Percentiles rank a stretch among this genome's conserved stretches.
Conservation (phyloP, 164 flowering plant genomes). For the Macadamia tetraphylla region DNA sequence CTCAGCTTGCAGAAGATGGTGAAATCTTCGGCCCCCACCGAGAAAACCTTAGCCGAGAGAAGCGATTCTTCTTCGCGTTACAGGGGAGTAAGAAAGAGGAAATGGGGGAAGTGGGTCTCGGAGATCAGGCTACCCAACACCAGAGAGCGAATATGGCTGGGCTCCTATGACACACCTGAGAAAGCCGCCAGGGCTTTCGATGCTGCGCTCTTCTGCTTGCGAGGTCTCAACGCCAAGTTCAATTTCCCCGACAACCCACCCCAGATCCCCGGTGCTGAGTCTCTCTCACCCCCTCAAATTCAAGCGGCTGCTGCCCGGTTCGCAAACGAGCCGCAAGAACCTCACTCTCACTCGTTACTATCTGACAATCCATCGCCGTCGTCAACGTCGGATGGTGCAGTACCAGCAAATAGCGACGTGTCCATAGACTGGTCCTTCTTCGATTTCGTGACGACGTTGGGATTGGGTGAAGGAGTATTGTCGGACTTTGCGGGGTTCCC, state of each 20-base stretch:
- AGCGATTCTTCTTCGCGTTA: slow-evolving; percentile 11
- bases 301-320: slow-evolving; percentile 42
- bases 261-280: slow-evolving; percentile 30
- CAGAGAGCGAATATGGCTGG: slow-evolving; percentile 63
- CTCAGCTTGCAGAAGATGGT: background rate
- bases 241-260: slow-evolving; percentile 66
- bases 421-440: slow-evolving; percentile 25
- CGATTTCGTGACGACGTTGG: slow-evolving; percentile 16
- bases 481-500: slow-evolving; percentile 37
- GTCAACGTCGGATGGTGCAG: slow-evolving; percentile 23
- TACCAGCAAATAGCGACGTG: slow-evolving; percentile 13
- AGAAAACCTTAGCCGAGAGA: background rate
- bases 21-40: background rate
- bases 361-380: slow-evolving; percentile 19
- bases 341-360: no score
- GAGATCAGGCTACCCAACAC: slow-evolving; percentile 64
- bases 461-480: slow-evolving; percentile 17
- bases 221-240: slow-evolving; percentile 48
- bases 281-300: slow-evolving; percentile 40
- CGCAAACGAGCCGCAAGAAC: slow-evolving; percentile 27
- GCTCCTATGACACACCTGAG: slow-evolving; percentile 58
- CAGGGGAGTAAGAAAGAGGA: slow-evolving; percentile 58
- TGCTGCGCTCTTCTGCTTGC: slow-evolving; percentile 61
- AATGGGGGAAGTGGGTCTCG: slow-evolving; percentile 73
- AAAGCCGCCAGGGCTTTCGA: slow-evolving; percentile 77